phyloP scores from a whole-genome alignment of 768 basidiomycete genomes.

The Ramaria rubella region DNA sequence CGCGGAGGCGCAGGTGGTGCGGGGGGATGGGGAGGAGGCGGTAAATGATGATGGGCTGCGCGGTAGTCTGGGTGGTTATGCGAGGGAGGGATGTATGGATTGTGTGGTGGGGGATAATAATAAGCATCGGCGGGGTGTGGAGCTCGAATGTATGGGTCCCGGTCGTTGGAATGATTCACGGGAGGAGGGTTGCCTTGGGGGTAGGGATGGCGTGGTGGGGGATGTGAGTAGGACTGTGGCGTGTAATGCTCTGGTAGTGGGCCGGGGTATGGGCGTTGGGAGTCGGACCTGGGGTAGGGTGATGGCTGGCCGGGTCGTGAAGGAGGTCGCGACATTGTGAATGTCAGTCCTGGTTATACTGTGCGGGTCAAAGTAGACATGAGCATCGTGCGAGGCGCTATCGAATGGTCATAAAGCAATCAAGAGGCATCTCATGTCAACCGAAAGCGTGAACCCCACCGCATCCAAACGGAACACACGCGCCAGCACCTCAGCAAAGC shows the following conservation, averaged over 20 bases:
- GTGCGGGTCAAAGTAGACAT: not conserved
- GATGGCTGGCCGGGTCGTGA: not conserved
- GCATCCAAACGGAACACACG: not conserved
- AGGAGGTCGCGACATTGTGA: not conserved
- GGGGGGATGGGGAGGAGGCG: slow-evolving; percentile 5
- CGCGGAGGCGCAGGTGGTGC: slow-evolving; percentile 3
- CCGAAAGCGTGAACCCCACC: not conserved
- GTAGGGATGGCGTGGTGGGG: not conserved
- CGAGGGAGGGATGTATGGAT: not conserved
- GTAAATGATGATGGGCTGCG: not conserved
- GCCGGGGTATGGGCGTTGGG: not conserved
- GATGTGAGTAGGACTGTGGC: not conserved
- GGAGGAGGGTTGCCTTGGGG: not conserved
- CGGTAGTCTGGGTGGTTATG: not conserved
- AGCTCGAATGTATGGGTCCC: not conserved
- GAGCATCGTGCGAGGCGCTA: not conserved
- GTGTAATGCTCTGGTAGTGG: not conserved
- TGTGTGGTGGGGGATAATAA: not conserved
- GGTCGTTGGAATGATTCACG: not conserved
- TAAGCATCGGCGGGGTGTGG: not conserved
- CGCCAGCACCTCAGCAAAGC: not conserved
- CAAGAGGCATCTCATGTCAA: not conserved
- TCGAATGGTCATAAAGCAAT: not conserved
- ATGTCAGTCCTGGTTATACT: not conserved
- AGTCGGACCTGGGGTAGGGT: not conserved